A percentile compares a stretch with the other conserved stretches of the same genome.
Conservation (phyloP, 2,329 filamentous ascomycete species). For the Beauveria scarabaeidicola region DNA sequence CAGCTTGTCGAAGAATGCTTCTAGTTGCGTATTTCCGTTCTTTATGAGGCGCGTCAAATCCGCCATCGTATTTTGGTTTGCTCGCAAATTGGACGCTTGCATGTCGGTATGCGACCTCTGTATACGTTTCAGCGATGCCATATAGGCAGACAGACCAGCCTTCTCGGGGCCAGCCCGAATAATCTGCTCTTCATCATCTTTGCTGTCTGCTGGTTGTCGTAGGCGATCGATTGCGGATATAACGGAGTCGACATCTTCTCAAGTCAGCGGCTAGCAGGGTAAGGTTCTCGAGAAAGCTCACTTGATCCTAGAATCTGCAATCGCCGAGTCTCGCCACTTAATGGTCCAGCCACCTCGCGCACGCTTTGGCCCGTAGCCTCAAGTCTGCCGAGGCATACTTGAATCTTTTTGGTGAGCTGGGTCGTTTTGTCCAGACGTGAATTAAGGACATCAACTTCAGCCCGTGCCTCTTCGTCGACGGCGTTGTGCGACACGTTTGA, state of each 20-base stretch:
- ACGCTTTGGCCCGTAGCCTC: conserved; percentile 86
- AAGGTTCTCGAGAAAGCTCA: conserved; percentile 29
- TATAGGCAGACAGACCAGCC: conserved; percentile 73
- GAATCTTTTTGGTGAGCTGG: conserved; percentile 89
- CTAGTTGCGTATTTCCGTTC: conserved; percentile 72
- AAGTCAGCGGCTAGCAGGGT: conserved; percentile 12
- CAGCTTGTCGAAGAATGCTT: conserved; percentile 72
- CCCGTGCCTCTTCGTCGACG: conserved; percentile 58
- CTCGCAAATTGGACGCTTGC: conserved; percentile 79
- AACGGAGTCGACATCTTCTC: conserved; percentile 71
- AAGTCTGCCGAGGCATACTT: conserved; percentile 73
- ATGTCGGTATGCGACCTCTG: conserved; percentile 78
- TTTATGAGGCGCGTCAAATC: conserved; percentile 73
- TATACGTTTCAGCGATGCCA: conserved; percentile 81
- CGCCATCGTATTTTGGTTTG: conserved; percentile 80
- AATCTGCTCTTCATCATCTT: conserved; percentile 83
- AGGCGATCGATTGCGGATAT: conserved; percentile 81
- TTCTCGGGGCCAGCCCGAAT: conserved; percentile 81
- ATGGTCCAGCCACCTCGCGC: conserved; percentile 81
- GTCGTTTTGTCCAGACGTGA: conserved; percentile 83
- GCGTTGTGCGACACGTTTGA: conserved; percentile 36
- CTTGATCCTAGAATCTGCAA: conserved; percentile 81
- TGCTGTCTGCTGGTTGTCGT: conserved; percentile 84
- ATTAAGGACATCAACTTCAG: conserved; percentile 62
- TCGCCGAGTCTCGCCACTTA: conserved; percentile 85